phyloP scores from a whole-genome alignment of 176 grass and related monocot species.

The Zoysia pacifica region DNA sequence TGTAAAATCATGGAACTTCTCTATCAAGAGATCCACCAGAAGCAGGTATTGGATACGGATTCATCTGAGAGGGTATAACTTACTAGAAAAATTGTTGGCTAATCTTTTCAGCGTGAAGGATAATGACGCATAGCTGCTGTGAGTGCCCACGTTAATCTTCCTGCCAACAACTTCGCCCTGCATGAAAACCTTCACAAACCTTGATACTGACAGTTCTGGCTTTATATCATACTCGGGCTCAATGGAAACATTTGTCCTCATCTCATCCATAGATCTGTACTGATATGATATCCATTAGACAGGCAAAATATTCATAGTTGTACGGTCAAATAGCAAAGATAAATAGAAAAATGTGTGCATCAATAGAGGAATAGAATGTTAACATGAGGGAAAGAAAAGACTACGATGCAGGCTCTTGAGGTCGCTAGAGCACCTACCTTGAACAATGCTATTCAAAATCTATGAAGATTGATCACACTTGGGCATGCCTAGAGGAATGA shows the following conservation, averaged over 20 bases:
- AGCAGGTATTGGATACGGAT: background rate
- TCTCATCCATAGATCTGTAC: slow-evolving; percentile 27
- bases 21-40: background rate
- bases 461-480: background rate
- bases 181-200: slow-evolving; percentile 55
- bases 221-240: background rate
- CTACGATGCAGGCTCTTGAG: background rate
- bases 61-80: background rate
- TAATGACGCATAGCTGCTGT: slow-evolving; percentile 37
- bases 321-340: background rate
- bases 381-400: background rate
- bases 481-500: background rate
- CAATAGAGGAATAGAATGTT: background rate
- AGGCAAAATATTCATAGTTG: background rate
- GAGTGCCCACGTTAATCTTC: slow-evolving; percentile 44
- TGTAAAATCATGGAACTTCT: background rate
- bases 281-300: background rate
- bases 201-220: slow-evolving; percentile 14
- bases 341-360: background rate
- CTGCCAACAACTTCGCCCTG: slow-evolving; percentile 38
- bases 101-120: slow-evolving; percentile 38
- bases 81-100: slow-evolving; percentile 44
- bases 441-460: background rate
- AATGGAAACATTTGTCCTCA: background rate
- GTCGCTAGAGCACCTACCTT: slow-evolving; percentile 11